Conservation (phyloP, 2,329 filamentous ascomycete genomes). For the Talaromyces pinophilus region DNA sequence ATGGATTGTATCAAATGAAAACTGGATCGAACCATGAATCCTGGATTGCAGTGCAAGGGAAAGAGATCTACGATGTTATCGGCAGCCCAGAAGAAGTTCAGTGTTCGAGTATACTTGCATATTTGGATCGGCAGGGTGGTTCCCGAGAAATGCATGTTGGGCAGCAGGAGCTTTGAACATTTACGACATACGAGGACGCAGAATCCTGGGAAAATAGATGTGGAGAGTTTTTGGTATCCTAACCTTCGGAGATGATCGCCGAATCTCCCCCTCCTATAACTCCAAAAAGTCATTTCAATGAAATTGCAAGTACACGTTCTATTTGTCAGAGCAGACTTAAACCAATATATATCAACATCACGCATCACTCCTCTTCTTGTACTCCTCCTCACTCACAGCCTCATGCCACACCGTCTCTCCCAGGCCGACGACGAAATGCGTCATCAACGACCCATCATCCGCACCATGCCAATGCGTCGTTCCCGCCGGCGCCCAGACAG, state of each 20-base stretch:
- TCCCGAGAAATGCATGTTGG: neutral
- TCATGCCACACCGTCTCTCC: slow-evolving; percentile 9
- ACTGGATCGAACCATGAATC: neutral
- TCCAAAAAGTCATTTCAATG: neutral
- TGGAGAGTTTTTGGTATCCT: neutral
- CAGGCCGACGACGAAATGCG: slow-evolving; percentile 1
- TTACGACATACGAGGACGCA: neutral
- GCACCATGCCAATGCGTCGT: slow-evolving; percentile 14
- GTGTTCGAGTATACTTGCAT: neutral
- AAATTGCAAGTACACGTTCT: no score
- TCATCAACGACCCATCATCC: neutral
- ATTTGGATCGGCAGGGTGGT: neutral
- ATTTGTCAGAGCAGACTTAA: neutral
- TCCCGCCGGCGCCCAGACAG: slow-evolving; percentile 2
- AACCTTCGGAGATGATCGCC: no score
- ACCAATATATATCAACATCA: neutral
- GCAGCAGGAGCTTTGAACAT: neutral
- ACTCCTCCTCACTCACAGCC: slow-evolving; percentile 1
- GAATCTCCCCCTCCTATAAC: no score
- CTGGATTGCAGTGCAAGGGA: neutral
- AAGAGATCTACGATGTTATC: neutral
- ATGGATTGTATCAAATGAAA: neutral
- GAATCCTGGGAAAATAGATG: no score
- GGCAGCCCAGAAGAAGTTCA: neutral
- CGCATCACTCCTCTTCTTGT: neutral